Base-by-base conservation (phyloP, 1,284 basidiomycete species). In the Boletellus sp. region DNA sequence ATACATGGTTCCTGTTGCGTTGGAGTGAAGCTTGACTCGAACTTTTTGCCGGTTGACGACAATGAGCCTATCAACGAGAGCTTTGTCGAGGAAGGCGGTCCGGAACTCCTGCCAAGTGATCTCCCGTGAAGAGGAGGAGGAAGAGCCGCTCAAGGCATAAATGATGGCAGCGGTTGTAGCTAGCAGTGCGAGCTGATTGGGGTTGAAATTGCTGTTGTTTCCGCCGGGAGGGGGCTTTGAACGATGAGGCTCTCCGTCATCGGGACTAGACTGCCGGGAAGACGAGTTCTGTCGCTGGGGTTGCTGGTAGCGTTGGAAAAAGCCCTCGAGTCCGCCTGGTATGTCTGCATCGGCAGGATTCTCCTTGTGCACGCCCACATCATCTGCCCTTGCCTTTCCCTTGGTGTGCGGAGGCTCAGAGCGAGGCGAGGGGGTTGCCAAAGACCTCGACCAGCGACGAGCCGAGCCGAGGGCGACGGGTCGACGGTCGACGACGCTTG, bases 41-140 rank as follows among this genome's bases (percentile, higher is more conserved):
- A 98, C 96, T 66, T 84, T 89, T 57, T 84, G 83, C 36, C 93
- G 85, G 71, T 99, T 99, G 65, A 98, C 83, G 53, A 99, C 97
- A 48, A 86, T 83, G 52, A 99, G 85, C 65, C 89, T 94, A 61
- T 97, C 94, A 26, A 99, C 97, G 49, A 98, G 83, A 38, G 94
- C 96, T 70, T 96, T 95, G 70, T 97, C 91, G 47, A 98, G 85
- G 74, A 97, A 91, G 19, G 90, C 90, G 47, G 92, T 95, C 54
- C 94, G 86, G 78, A 98, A 98, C 70, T 97, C 95, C 73, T 97
- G 95, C 94, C 95, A 98, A 58, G 95, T 97, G 60, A 98, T 97
- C 73, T 98, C 95, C 57, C 89, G 84, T 6, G 89, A 83, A 42
- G 77, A 76, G 0, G 82, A 73, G 1, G 78, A 72, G 18, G 75